Evolutionary conservation across 2,329 filamentous ascomycete genomes (phyloP), one percentile per base, ranked within the genome.

Genomic region (Colletotrichum musae): DNA sequence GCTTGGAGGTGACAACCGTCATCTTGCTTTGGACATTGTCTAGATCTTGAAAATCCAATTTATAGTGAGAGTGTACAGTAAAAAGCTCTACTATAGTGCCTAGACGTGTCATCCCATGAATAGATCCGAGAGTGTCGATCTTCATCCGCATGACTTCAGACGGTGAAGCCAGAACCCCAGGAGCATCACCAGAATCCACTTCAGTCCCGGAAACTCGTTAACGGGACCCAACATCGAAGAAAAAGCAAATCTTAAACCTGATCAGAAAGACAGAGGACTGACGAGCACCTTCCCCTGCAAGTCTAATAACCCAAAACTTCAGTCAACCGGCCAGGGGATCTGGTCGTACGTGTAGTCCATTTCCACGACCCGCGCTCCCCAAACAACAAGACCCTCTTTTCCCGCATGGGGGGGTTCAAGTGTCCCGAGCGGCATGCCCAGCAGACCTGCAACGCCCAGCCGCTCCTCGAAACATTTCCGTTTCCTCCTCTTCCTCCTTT

Each of bases 401-500:
- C 15, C 48, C 6, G 32, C 48, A 28, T 6, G n/a, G 15, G 15
- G 16, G 15, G 16, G 16, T 32, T 32, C 28, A 2, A 10, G 21
- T 36, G 9, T 36, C 32, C 32, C 32, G 7, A 36, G 32, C 32
- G 32, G 32, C 32, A 32, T 9, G 28, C 28, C 28, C 6, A 16
- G 53, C 24, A 16, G 7, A 45, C 61, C 28, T 48, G n/a, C 53
- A 48, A 58, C 48, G 24, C 61, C 54, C 28, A 65, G 36, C 24
- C 59, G 21, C 59, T 58, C 26, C 58, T 57, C 53, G 26, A 64
- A 54, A 43, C 36, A 64, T 45, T 36, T 12, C 21, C 26, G 45
- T 45, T 21, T 32, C 24, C 64, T 52, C 13, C n/a, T n/a, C 13
- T 26, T 21, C 16, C 13, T 26, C 15, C 10, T 24, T 10, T 16